Evolutionary conservation across 2,329 filamentous ascomycete genomes (phyloP).

Genomic region (Stagonosporopsis vannaccii): DNA sequence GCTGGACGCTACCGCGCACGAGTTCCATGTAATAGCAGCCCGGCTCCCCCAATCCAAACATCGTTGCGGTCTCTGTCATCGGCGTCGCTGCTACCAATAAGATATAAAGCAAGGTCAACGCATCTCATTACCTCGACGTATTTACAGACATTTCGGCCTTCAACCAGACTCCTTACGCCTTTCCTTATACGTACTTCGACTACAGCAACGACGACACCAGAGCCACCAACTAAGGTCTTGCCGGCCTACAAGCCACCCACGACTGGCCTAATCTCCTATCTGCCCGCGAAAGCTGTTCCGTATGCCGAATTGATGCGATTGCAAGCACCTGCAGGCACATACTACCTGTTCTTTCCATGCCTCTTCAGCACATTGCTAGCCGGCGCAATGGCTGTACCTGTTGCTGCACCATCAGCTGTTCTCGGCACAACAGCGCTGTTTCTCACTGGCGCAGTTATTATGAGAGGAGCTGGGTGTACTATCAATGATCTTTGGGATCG

Average conservation of each 20-base stretch:
- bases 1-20: not conserved
- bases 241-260: slow-evolving; percentile 70
- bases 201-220: slow-evolving; percentile 27
- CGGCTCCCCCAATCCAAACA: not conserved
- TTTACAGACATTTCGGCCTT: not conserved
- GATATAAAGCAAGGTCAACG: slow-evolving; percentile 15
- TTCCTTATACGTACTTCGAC: slow-evolving; percentile 9
- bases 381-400: slow-evolving; percentile 70
- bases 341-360: slow-evolving; percentile 87
- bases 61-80: slow-evolving; percentile 2
- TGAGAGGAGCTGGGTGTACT: slow-evolving; percentile 86
- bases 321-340: slow-evolving; percentile 81
- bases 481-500: slow-evolving; percentile 93
- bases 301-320: slow-evolving; percentile 84
- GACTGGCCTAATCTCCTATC: slow-evolving; percentile 71
- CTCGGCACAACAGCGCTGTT: slow-evolving; percentile 72
- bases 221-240: slow-evolving; percentile 20
- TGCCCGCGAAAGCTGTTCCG: slow-evolving; percentile 75
- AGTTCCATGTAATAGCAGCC: not conserved
- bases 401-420: slow-evolving; percentile 67
- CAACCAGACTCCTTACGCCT: not conserved
- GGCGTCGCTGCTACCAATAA: slow-evolving; percentile 5
- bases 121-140: slow-evolving; percentile 14
- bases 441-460: slow-evolving; percentile 77
- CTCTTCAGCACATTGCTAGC: slow-evolving; percentile 84